These are phyloP conservation scores for Tricladium varicosporioides DNA, from an alignment of 2,329 filamentous ascomycete species.

Conservation along the genomic window DNA sequence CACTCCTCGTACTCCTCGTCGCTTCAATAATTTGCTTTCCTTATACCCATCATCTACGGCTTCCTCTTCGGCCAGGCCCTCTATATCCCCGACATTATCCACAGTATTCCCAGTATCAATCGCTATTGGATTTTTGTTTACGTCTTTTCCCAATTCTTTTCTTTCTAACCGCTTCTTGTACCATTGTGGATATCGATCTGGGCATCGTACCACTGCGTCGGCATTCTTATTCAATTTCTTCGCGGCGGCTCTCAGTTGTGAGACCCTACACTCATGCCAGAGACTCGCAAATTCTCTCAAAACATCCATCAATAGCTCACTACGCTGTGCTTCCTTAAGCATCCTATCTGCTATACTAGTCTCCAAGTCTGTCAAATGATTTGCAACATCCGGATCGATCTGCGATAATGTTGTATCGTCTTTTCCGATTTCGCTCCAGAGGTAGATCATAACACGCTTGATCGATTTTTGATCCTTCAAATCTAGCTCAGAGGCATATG, in stretches of 20 bases:
- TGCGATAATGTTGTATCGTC: background rate
- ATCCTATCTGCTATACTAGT: background rate
- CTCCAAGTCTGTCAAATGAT: background rate
- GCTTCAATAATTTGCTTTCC: too few species aligned
- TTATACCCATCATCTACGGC: too few species aligned
- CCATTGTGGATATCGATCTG: background rate
- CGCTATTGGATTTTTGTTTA: too few species aligned
- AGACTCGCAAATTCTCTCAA: background rate
- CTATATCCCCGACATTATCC: too few species aligned
- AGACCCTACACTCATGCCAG: background rate
- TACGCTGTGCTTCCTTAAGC: background rate
- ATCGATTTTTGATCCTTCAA: background rate
- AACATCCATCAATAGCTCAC: background rate
- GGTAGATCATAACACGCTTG: background rate
- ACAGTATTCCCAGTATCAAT: too few species aligned
- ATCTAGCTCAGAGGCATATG: background rate
- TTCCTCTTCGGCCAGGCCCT: too few species aligned
- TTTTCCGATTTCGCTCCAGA: background rate
- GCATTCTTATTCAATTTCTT: background rate
- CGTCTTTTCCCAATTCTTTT: too few species aligned
- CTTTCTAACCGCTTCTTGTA: too few species aligned
- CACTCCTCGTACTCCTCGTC: too few species aligned
- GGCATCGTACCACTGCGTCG: background rate
- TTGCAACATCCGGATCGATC: background rate
- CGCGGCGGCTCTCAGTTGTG: background rate